Conservation (phyloP, 345 rosid genomes). For the Combretum micranthum region DNA sequence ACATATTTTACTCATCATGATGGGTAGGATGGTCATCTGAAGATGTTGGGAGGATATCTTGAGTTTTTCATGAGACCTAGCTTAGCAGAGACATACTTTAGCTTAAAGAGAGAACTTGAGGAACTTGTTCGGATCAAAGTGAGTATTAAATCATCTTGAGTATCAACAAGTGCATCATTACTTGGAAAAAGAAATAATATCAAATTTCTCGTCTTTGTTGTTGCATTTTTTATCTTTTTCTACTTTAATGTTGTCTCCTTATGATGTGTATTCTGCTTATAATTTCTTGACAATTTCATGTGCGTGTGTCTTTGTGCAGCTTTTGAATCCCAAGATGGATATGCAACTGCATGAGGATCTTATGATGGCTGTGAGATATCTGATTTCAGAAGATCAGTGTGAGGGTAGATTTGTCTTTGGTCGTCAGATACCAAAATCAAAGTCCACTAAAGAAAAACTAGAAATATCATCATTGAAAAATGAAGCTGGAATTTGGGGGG, state of each 20-base stretch:
- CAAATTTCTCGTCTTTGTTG: no score
- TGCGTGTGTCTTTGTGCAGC: slow-evolving; percentile 52
- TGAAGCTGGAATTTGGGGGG: slow-evolving; percentile 19
- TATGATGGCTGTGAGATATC: slow-evolving; percentile 59
- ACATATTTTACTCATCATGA: slow-evolving; percentile 3
- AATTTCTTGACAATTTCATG: slow-evolving; percentile 4
- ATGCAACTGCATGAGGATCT: slow-evolving; percentile 53
- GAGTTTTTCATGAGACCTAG: slow-evolving; percentile 87
- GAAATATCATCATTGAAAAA: slow-evolving; percentile 7
- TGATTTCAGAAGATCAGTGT: slow-evolving; percentile 78
- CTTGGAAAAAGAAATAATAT: no score
- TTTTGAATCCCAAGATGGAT: slow-evolving; percentile 66
- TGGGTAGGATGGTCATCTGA: slow-evolving; percentile 85
- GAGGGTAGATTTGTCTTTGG: slow-evolving; percentile 83
- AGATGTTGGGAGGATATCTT: slow-evolving; percentile 88
- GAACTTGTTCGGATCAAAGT: slow-evolving; percentile 79
- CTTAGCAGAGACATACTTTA: slow-evolving; percentile 52
- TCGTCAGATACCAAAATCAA: slow-evolving; percentile 36
- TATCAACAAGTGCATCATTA: neutral
- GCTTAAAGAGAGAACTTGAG: slow-evolving; percentile 65
- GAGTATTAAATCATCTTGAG: slow-evolving; percentile 17
- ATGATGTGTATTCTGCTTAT: neutral
- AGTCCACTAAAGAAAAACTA: slow-evolving; percentile 17
- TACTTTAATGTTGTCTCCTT: neutral
- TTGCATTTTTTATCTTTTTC: neutral